Base-by-base conservation (phyloP, 108 stramenopile genomes). In the Halocafeteria seosinensis region DNA sequence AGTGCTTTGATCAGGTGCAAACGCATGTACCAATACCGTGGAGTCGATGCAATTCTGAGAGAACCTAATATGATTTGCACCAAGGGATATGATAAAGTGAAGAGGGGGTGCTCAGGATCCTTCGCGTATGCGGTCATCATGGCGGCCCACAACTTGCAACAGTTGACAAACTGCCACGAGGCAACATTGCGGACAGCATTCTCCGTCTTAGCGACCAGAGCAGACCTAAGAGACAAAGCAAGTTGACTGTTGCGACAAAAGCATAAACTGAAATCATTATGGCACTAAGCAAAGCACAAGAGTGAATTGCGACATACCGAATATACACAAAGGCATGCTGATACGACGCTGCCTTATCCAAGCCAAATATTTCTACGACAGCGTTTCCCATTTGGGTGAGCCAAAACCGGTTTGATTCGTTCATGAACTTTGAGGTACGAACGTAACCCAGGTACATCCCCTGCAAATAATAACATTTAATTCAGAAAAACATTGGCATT, bases 321-420 rank as follows among this genome's bases (percentile, higher is more conserved):
- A 95, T 90, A 79, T 95, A 98, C 9, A 98, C 79, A 76, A 98
- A 98, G 24, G 92, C 93, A 69, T 94, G 90, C 67, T 94, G 93
- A 73, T 98, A 98, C 9, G 91, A 85, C 34, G 85, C 82, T 17
- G 85, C 86, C 64, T 84, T 78, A 66, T 94, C 92, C 26, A 94
- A 65, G 62, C 85, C 79, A 76, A 92, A 92, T 34, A 94, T 67
- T 65, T 94, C 92, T 53, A 92, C 91, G 31, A 98, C 64, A 65
- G 91, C 92, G 58, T 89, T 90, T 34, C 86, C 89, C 87, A 90
- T 88, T 59, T 89, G 88, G 12, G 89, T 86, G 55, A 95, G 64
- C 6, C 85, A 85, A 6, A 85, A 84, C 13, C 86, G 65, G 24
- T 70, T 68, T 12, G 76, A 65, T 12, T 81, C 84, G 23, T 68